Conservation (phyloP, 1,284 basidiomycete genomes). For the Rhizoctonia solani region DNA sequence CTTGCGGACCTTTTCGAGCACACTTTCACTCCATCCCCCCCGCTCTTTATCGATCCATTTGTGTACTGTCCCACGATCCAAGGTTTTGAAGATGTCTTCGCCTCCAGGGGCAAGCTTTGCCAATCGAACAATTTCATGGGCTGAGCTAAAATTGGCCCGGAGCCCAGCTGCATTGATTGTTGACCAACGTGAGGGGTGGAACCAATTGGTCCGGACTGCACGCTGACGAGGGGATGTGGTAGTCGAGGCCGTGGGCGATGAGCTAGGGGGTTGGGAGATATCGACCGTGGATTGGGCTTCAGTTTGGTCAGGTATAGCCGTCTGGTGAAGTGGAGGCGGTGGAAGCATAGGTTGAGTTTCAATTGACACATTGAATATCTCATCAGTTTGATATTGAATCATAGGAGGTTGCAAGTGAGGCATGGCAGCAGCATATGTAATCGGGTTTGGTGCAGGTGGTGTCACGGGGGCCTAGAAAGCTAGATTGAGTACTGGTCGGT, state of each 20-base stretch:
- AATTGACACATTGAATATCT: constrained; percentile 27
- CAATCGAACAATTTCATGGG: constrained; percentile 28
- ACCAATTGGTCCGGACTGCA: constrained; percentile 33
- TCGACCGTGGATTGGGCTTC: not conserved
- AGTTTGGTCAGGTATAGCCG: not conserved
- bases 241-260: not conserved
- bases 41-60: constrained; percentile 35
- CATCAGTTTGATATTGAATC: not conserved
- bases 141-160: constrained; percentile 31
- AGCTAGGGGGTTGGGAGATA: too few relatives aligned
- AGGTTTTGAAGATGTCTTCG: constrained; percentile 30
- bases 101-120: constrained; percentile 32
- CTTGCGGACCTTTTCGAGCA: constrained; percentile 33
- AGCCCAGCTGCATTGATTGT: constrained; percentile 32
- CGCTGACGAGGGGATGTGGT: constrained; percentile 26
- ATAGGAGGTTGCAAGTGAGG: constrained; percentile 1
- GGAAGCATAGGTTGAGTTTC: constrained; percentile 28
- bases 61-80: constrained; percentile 31
- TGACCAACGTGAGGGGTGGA: constrained; percentile 31
- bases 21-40: constrained; percentile 26
- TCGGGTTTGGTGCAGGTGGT: not conserved
- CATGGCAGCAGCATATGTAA: not conserved
- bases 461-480: not conserved
- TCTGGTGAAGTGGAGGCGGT: constrained; percentile 6
- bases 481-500: not conserved